Conservation (phyloP, 2,329 filamentous ascomycete genomes). For the Microdochium trichocladiopsis region DNA sequence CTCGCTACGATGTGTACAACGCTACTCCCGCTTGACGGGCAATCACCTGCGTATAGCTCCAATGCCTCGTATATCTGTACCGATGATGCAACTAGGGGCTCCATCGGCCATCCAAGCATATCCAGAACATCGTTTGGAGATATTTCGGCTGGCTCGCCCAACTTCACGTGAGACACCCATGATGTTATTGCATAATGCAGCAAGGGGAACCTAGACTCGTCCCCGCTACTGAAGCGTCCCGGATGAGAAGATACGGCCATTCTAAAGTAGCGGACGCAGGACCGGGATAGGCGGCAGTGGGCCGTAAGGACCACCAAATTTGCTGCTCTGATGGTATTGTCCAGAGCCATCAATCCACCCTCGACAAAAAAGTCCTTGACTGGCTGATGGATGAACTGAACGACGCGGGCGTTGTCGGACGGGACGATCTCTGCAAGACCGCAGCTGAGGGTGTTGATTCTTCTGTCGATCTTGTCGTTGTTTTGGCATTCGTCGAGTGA, state of each 20-base stretch:
- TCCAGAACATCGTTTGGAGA: background rate
- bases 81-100: background rate
- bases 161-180: slow-evolving; percentile 7
- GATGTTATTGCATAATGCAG: slow-evolving; percentile 9
- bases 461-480: slow-evolving; percentile 7
- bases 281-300: slow-evolving; percentile 13
- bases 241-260: slow-evolving; percentile 8
- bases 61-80: background rate
- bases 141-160: background rate
- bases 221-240: slow-evolving; percentile 2
- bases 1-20: background rate
- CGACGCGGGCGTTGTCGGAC: slow-evolving; percentile 3
- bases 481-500: slow-evolving; percentile 12
- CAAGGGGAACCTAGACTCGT: slow-evolving; percentile 2
- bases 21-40: background rate
- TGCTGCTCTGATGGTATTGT: slow-evolving; percentile 2
- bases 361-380: slow-evolving; percentile 23
- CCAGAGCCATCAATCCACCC: slow-evolving; percentile 10
- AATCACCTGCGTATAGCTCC: background rate
- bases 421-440: slow-evolving; percentile 17
- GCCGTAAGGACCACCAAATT: slow-evolving; percentile 4
- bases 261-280: slow-evolving; percentile 15
- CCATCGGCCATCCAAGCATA: background rate
- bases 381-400: slow-evolving; percentile 26
- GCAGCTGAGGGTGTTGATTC: slow-evolving; percentile 14